Percentiles rank a stretch among this genome's conserved stretches.
phyloP scores from a whole-genome alignment of 2,329 filamentous ascomycete species.

The Corinectria fuckeliana region DNA sequence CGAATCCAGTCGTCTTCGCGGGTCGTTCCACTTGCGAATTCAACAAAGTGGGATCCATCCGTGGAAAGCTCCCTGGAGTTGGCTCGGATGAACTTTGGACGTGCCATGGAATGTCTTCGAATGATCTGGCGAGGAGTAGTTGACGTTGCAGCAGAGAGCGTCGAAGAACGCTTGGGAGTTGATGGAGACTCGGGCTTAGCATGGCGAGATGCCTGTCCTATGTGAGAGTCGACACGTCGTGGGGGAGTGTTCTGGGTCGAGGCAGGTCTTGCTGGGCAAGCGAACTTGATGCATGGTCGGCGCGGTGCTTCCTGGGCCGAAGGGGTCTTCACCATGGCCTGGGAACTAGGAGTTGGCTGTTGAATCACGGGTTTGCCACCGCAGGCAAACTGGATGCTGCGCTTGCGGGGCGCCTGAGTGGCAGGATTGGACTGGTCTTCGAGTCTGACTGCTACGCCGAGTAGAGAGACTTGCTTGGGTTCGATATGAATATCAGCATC shows the following conservation, averaged over 20 bases:
- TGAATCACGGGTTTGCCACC: slow-evolving; percentile 64
- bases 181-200: slow-evolving; percentile 38
- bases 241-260: slow-evolving; percentile 49
- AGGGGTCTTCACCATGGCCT: slow-evolving; percentile 42
- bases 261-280: slow-evolving; percentile 65
- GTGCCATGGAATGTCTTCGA: slow-evolving; percentile 32
- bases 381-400: slow-evolving; percentile 93
- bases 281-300: slow-evolving; percentile 76
- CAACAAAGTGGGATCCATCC: slow-evolving; percentile 77
- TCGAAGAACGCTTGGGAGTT: slow-evolving; percentile 41
- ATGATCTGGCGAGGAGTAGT: slow-evolving; percentile 35
- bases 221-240: slow-evolving; percentile 24
- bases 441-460: slow-evolving; percentile 32
- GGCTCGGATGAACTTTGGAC: slow-evolving; percentile 58
- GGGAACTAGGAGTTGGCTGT: slow-evolving; percentile 47
- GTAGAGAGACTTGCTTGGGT: slow-evolving; percentile 34
- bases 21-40: slow-evolving; percentile 84
- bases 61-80: slow-evolving; percentile 57
- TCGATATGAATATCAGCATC: slow-evolving; percentile 41
- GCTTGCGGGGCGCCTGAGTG: slow-evolving; percentile 64
- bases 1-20: slow-evolving; percentile 91
- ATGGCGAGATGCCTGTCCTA: slow-evolving; percentile 15
- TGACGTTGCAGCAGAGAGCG: slow-evolving; percentile 26
- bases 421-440: slow-evolving; percentile 49
- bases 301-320: slow-evolving; percentile 51